Conservation (phyloP, 805 yeast species). For the Brettanomyces naardenensis region DNA sequence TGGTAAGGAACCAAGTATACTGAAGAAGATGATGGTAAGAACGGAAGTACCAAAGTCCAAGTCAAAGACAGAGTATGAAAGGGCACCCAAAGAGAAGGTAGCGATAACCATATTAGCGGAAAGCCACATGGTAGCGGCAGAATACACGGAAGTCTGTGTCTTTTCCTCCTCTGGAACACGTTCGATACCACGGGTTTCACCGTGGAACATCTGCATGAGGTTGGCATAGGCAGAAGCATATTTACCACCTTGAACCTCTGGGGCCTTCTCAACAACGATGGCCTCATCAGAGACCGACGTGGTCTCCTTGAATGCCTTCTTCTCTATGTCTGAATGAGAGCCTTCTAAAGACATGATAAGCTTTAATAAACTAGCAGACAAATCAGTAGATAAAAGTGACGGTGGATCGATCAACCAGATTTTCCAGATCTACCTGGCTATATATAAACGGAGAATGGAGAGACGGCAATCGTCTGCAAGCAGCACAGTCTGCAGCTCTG, state of each 20-base stretch:
- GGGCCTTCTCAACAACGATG: slow-evolving; percentile 1
- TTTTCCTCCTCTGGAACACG: slow-evolving; percentile 74
- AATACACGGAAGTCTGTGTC: slow-evolving; percentile 53
- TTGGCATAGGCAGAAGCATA: slow-evolving; percentile 12
- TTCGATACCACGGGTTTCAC: slow-evolving; percentile 74
- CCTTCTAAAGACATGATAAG: not conserved
- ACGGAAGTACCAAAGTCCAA: slow-evolving; percentile 70
- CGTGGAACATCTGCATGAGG: slow-evolving; percentile 26
- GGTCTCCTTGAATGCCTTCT: slow-evolving; percentile 1
- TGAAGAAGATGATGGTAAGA: slow-evolving; percentile 64
- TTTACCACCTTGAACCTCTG: slow-evolving; percentile 5
- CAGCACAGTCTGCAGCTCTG: no score
- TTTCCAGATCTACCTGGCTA: no score
- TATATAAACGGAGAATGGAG: no score
- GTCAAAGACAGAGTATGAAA: slow-evolving; percentile 53
- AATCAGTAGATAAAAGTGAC: no score
- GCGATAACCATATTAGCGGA: slow-evolving; percentile 87
- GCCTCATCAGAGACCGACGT: slow-evolving; percentile 1
- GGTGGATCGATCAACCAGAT: no score
- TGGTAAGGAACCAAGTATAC: slow-evolving; percentile 61
- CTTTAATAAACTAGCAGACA: no score
- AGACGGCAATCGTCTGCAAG: no score
- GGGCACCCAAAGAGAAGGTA: slow-evolving; percentile 69
- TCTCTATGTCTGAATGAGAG: slow-evolving; percentile 1
- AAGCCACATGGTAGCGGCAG: slow-evolving; percentile 84